Conservation (phyloP, 176 grass and related monocot species). For the Cenchrus fungigraminus region DNA sequence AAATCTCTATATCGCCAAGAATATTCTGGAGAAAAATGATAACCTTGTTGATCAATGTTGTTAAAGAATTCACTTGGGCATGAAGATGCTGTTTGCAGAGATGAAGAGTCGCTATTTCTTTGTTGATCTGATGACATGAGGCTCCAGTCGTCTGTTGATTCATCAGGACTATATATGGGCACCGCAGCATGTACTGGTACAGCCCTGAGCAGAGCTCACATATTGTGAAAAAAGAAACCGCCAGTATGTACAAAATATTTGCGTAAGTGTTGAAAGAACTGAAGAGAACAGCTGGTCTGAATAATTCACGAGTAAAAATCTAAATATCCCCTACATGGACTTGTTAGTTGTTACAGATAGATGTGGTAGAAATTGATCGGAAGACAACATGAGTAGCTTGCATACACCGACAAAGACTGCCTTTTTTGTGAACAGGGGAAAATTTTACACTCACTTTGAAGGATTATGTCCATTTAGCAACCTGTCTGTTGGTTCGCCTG, state of each 20-base stretch:
- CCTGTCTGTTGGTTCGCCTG: constrained; percentile 50
- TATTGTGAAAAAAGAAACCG: constrained; percentile 12
- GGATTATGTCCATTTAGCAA: not conserved
- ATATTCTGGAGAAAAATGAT: constrained; percentile 49
- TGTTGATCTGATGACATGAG: constrained; percentile 41
- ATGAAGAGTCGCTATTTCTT: constrained; percentile 23
- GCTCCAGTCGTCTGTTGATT: constrained; percentile 44
- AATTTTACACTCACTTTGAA: constrained; percentile 35
- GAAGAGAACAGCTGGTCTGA: constrained; percentile 18
- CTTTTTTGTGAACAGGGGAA: constrained; percentile 19
- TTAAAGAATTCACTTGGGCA: constrained; percentile 61
- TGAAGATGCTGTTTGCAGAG: constrained; percentile 46
- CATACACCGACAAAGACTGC: not conserved
- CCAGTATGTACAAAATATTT: not conserved
- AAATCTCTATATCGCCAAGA: constrained; percentile 5
- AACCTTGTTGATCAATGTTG: constrained; percentile 24
- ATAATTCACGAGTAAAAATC: not conserved
- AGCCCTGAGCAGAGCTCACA: constrained; percentile 40
- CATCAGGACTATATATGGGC: constrained; percentile 45
- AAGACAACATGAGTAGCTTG: not conserved
- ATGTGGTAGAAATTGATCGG: not conserved
- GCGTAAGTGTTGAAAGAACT: not conserved
- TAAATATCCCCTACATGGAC: constrained; percentile 7
- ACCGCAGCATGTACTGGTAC: constrained; percentile 15
- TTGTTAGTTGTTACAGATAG: not conserved